A percentile compares a stretch with the other conserved stretches of the same genome.
These are phyloP conservation scores for Paspalum vaginatum DNA, from an alignment of 176 grass and related monocot genomes.

Conservation along the genomic window DNA sequence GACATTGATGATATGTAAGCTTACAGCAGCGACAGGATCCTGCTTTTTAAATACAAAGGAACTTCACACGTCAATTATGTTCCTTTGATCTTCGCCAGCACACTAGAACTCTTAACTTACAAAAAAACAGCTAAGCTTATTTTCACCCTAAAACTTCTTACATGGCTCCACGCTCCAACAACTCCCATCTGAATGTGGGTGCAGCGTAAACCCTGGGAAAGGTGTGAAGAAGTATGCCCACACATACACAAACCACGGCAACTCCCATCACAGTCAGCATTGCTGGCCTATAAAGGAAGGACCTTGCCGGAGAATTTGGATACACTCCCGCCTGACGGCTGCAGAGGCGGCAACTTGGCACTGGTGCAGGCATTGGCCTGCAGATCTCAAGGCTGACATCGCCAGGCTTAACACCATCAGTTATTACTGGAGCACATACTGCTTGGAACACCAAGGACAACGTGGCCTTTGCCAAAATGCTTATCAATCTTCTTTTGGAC, in stretches of 20 bases:
- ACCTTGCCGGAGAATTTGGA: constrained; percentile 41
- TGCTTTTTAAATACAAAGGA: constrained; percentile 49
- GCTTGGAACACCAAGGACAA: constrained; percentile 65
- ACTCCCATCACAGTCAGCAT: constrained; percentile 89
- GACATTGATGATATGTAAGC: constrained; percentile 29
- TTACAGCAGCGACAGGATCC: constrained; percentile 33
- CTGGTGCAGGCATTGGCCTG: constrained; percentile 40
- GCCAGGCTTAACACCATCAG: constrained; percentile 43
- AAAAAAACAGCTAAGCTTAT: constrained; percentile 41
- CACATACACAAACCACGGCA: constrained; percentile 82
- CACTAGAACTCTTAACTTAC: constrained; percentile 36
- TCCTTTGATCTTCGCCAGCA: constrained; percentile 43
- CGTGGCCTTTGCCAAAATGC: constrained; percentile 58
- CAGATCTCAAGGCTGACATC: constrained; percentile 59
- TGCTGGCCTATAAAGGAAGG: constrained; percentile 86
- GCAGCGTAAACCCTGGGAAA: constrained; percentile 73
- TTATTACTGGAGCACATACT: constrained; percentile 40
- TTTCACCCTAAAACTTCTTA: constrained; percentile 42
- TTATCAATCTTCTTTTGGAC: constrained; percentile 91
- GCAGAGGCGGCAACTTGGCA: constrained; percentile 63
- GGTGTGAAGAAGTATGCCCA: constrained; percentile 78
- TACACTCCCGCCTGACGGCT: constrained; percentile 51
- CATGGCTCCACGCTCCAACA: constrained; percentile 66
- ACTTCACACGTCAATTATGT: constrained; percentile 15
- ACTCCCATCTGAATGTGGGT: constrained; percentile 86